These are phyloP conservation scores for Ganoderma multipileum DNA, from an alignment of 1,284 basidiomycete genomes.

Conservation along the genomic window DNA sequence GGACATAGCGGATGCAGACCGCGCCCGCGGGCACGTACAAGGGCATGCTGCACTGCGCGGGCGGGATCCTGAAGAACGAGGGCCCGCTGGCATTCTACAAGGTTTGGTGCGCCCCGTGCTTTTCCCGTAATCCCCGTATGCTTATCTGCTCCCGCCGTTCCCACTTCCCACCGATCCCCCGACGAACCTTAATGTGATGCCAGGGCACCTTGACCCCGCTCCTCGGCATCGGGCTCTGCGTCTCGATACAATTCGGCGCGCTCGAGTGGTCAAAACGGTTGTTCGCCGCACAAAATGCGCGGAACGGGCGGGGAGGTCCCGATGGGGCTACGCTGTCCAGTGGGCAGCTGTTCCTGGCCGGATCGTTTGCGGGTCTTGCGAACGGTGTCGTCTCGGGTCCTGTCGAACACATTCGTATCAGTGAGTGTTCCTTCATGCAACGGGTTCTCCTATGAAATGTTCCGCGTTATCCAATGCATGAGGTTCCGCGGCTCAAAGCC, in stretches of 20 bases:
- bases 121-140: slow-evolving; percentile 7
- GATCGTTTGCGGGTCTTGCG: slow-evolving; percentile 86
- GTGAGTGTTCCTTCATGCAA: slow-evolving; percentile 48
- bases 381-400: slow-evolving; percentile 95
- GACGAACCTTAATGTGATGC: slow-evolving; percentile 1
- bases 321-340: slow-evolving; percentile 64
- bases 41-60: slow-evolving; percentile 90
- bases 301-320: slow-evolving; percentile 61
- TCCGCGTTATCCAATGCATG: background rate
- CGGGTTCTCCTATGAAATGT: background rate
- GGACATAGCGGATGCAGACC: slow-evolving; percentile 87
- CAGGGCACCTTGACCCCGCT: slow-evolving; percentile 94
- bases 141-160: slow-evolving; percentile 2
- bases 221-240: slow-evolving; percentile 93
- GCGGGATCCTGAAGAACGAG: slow-evolving; percentile 88
- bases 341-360: slow-evolving; percentile 79
- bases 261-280: slow-evolving; percentile 91
- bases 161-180: background rate
- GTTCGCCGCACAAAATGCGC: slow-evolving; percentile 70
- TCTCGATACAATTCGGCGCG: slow-evolving; percentile 96
- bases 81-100: slow-evolving; percentile 97
- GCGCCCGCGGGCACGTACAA: slow-evolving; percentile 89
- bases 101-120: slow-evolving; percentile 49
- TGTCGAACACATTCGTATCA: slow-evolving; percentile 97
- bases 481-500: background rate